Evolutionary conservation across 495 filamentous ascomycete genomes (phyloP), one percentile per base, ranked within the genome.

Genomic region (Astrocystis sublimbata): DNA sequence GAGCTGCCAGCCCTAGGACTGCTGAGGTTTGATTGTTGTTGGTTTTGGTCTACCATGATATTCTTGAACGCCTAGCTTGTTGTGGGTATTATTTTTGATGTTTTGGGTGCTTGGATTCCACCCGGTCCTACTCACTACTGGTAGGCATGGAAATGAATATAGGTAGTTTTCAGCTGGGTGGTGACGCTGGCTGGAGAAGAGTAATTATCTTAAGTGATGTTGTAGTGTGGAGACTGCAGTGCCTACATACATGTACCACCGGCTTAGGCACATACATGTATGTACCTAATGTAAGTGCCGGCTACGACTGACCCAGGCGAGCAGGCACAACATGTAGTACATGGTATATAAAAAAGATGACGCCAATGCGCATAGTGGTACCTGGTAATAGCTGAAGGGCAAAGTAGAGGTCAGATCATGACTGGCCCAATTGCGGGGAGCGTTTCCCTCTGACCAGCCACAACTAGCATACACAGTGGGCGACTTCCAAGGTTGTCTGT

Each of bases 181-280:
- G 15, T 31, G 24, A n/a, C 9, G 26, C 15, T 49, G n/a, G 46
- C 21, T 36, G 23, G 52, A 6, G 33, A 40, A 38, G 19, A 15
- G 28, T 30, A 26, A n/a, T 49, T 47, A 15, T 15, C 8, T 7
- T 3, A 6, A 42, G 52, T 42, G 52, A 42, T 28, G 35, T 41
- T 23, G n/a, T 41, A 56, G 42, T 36, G 52, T 56, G 52, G 52
- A 35, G 52, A 28, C 30, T 6, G n/a, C n/a, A n/a, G n/a, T n/a
- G 13, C 23, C 45, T 28, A 15, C 23, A 41, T n/a, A n/a, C n/a
- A n/a, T n/a, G n/a, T n/a, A n/a, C n/a, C n/a, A n/a, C n/a, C n/a
- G n/a, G n/a, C n/a, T n/a, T n/a, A n/a, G n/a, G n/a, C n/a, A n/a
- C n/a, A n/a, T n/a, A n/a, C n/a, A n/a, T n/a, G n/a, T n/a, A n/a